These are phyloP conservation scores for Lagerstroemia speciosa DNA, from an alignment of 345 rosid genomes.

Conservation along the genomic window DNA sequence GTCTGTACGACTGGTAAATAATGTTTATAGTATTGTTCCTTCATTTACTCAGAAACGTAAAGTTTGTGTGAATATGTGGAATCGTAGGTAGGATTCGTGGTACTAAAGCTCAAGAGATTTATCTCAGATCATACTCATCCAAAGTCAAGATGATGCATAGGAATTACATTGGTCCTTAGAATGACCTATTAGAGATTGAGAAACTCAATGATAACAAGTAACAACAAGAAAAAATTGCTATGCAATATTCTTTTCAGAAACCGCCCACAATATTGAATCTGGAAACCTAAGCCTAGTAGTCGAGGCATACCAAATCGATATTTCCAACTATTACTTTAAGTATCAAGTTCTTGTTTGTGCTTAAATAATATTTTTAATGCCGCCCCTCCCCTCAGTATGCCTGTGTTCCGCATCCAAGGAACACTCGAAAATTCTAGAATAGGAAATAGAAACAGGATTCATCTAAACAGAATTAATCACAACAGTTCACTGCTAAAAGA, in stretches of 20 bases:
- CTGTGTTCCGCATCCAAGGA: too few relatives aligned
- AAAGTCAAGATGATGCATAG: neutral
- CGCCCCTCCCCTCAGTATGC: neutral
- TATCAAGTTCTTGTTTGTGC: neutral
- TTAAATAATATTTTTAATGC: neutral
- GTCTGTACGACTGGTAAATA: too few relatives aligned
- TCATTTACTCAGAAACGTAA: too few relatives aligned
- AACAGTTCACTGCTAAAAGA: neutral
- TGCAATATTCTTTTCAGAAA: neutral
- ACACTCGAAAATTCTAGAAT: too few relatives aligned
- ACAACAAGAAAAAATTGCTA: neutral
- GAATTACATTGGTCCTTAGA: neutral
- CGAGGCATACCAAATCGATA: neutral
- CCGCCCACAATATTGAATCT: neutral
- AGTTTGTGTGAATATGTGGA: too few relatives aligned
- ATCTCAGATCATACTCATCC: too few relatives aligned
- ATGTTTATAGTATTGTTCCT: too few relatives aligned
- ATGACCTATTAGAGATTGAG: neutral
- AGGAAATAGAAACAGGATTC: too few relatives aligned
- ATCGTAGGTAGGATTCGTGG: too few relatives aligned
- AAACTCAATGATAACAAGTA: neutral
- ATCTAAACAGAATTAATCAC: neutral
- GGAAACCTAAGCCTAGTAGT: neutral
- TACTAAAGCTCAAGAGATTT: too few relatives aligned
- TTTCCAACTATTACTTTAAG: neutral